Evolutionary conservation across 805 yeast genomes (phyloP), one percentile per base, ranked within the genome.

Genomic region (Hanseniaspora pseudoguilliermondii): DNA sequence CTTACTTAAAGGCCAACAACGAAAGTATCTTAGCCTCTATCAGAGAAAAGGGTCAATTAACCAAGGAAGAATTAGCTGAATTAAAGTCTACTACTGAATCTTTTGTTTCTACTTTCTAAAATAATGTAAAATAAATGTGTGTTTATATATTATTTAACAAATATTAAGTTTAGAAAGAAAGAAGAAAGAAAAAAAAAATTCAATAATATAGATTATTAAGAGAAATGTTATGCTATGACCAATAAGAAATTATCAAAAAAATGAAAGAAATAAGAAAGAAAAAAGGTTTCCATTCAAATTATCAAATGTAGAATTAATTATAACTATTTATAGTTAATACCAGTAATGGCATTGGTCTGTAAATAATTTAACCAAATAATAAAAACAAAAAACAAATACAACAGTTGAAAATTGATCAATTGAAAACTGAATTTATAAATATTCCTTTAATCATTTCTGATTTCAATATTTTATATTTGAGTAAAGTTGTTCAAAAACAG

Each of bases 51-150:
- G 98, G 98, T 80, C 86, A 84, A 77, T 82, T 93, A 69, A 77
- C 95, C 66, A 80, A 86, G 71, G 97, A 89, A 70, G 75, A 79
- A 71, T 81, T 95, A 74, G 93, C 78, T 60, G 79, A 83, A 75
- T 84, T 93, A 78, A 90, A 84, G 82, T 64, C 84, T 71, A 95
- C 89, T 68, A 86, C 97, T 68, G 91, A 87, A 79, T 77, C 90
- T 69, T 93, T 93, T 75, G 82, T 84, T 72, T 84, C 95, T 71
- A 82, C 97, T 71, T 91, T 90, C 79, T 80, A 79, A 79, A 78
- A 32, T 32, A 32, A 32, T 32, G 7, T 32, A 32, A 11, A 32
- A 32, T 11, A 32, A 32, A 32, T 32, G 35, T 11, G 13, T 32
- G 63, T 42, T 39, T 34, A 44, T 32, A 27, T 44, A 35, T 18